phyloP scores from a whole-genome alignment of 495 filamentous ascomycete species.

The Trichoderma erinaceum region DNA sequence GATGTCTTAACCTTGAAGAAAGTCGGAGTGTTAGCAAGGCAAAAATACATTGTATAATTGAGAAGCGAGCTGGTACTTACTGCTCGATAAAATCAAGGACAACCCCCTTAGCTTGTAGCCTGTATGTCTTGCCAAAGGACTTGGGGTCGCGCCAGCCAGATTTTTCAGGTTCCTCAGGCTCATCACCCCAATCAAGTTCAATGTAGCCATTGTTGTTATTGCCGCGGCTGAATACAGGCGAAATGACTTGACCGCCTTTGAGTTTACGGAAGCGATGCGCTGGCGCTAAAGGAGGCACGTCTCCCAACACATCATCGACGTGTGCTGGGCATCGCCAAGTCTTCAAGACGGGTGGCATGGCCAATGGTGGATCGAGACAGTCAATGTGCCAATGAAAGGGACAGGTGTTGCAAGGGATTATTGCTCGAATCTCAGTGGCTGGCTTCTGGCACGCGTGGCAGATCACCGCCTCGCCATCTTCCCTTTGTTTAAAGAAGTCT shows the following conservation, averaged over 20 bases:
- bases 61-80: slow-evolving; percentile 28
- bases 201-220: slow-evolving; percentile 70
- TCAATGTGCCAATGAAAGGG: slow-evolving; percentile 80
- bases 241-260: slow-evolving; percentile 42
- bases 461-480: slow-evolving; percentile 63
- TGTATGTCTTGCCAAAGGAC: slow-evolving; percentile 56
- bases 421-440: slow-evolving; percentile 49
- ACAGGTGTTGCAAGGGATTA: slow-evolving; percentile 80
- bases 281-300: slow-evolving; percentile 40
- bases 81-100: slow-evolving; percentile 66
- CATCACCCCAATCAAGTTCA: slow-evolving; percentile 63
- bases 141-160: slow-evolving; percentile 35
- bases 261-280: slow-evolving; percentile 47
- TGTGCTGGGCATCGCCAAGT: slow-evolving; percentile 91
- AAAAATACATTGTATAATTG: neutral
- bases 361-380: slow-evolving; percentile 78
- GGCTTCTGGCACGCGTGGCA: slow-evolving; percentile 65
- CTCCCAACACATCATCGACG: slow-evolving; percentile 50
- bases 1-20: slow-evolving; percentile 27
- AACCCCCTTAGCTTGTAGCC: slow-evolving; percentile 65
- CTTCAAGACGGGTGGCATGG: slow-evolving; percentile 62
- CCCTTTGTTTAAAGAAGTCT: slow-evolving; percentile 59
- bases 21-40: slow-evolving; percentile 18
- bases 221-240: slow-evolving; percentile 49
- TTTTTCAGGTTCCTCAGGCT: slow-evolving; percentile 44